Conservation (phyloP, 352 stramenopile genomes). For the Phytophthora melonis region DNA sequence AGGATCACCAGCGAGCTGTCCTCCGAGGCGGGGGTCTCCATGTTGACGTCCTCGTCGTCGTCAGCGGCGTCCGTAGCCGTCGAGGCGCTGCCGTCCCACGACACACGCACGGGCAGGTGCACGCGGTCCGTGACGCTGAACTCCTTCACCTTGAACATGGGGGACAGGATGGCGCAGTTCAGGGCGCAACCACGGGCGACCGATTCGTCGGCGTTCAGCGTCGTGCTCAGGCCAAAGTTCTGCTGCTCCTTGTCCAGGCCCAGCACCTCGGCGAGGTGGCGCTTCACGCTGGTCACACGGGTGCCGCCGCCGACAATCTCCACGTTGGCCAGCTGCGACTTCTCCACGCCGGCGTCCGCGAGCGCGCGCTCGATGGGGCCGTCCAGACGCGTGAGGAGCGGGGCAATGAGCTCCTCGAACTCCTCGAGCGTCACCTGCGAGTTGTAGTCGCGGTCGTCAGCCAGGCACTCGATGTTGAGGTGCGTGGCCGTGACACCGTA, state of each 20-base stretch:
- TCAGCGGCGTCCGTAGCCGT: conserved; percentile 59
- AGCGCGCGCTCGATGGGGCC: conserved; percentile 88
- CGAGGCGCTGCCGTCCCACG: conserved; percentile 88
- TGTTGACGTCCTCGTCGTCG: conserved; percentile 90
- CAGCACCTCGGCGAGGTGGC: conserved; percentile 92
- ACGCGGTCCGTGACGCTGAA: conserved; percentile 90
- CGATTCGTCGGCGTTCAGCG: conserved; percentile 99
- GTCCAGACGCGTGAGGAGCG: conserved; percentile 87
- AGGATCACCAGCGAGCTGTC: conserved; percentile 96
- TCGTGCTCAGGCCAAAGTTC: conserved; percentile 98
- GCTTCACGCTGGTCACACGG: conserved; percentile 97
- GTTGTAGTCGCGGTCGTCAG: conserved; percentile 98
- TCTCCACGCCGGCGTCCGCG: conserved; percentile 90
- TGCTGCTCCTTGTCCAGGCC: conserved; percentile 93
- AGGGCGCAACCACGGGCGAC: conserved; percentile 97
- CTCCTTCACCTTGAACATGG: conserved; percentile 97
- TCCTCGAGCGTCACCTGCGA: conserved; percentile 94
- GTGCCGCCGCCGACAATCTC: conserved; percentile 98
- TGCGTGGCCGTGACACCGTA: conserved; percentile 96
- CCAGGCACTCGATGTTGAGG: conserved; percentile 98
- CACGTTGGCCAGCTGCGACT: conserved; percentile 91
- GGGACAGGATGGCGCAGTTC: conserved; percentile 98
- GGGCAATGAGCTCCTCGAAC: conserved; percentile 95
- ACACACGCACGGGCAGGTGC: conserved; percentile 94
- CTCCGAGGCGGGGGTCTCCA: conserved; percentile 57